Percentiles rank a stretch among this genome's conserved stretches.
These are phyloP conservation scores for Fomes fomentarius DNA, from an alignment of 1,284 basidiomycete genomes.

Conservation along the genomic window DNA sequence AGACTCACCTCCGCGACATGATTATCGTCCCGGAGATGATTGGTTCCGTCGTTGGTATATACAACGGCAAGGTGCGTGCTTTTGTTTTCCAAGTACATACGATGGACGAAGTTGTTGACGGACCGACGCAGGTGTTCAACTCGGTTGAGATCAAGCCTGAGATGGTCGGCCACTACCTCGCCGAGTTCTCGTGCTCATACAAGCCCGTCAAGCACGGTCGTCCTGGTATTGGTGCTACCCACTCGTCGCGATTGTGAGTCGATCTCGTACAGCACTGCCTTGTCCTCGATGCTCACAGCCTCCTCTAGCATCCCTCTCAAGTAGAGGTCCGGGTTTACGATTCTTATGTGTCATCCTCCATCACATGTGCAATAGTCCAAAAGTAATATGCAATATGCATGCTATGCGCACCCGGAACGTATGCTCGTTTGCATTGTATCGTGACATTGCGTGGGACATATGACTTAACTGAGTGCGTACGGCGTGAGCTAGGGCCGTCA, in stretches of 20 bases:
- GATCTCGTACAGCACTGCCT: background rate
- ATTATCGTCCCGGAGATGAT: slow-evolving; percentile 99
- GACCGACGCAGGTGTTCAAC: slow-evolving; percentile 77
- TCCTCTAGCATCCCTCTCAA: slow-evolving; percentile 72
- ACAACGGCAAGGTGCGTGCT: slow-evolving; percentile 88
- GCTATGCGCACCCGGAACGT: slow-evolving; percentile 27
- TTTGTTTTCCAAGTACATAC: background rate
- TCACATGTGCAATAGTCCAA: slow-evolving; percentile 36
- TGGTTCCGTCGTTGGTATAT: slow-evolving; percentile 94
- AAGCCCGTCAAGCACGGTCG: slow-evolving; percentile 99
- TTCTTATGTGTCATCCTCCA: slow-evolving; percentile 29
- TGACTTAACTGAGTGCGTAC: no score
- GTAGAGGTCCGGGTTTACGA: slow-evolving; percentile 47
- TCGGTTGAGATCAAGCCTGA: slow-evolving; percentile 99
- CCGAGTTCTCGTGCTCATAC: slow-evolving; percentile 94
- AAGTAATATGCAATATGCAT: slow-evolving; percentile 39
- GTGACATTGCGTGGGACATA: background rate
- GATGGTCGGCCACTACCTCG: slow-evolving; percentile 99
- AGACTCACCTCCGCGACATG: slow-evolving; percentile 99
- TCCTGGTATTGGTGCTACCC: slow-evolving; percentile 96
- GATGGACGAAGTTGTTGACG: background rate
- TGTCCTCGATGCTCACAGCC: slow-evolving; percentile 5
- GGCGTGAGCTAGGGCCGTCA: no score
- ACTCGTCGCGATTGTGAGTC: slow-evolving; percentile 79
- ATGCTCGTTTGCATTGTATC: slow-evolving; percentile 21